Base-by-base conservation (phyloP, 2,329 filamentous ascomycete genomes). In the Fusarium liriodendri region DNA sequence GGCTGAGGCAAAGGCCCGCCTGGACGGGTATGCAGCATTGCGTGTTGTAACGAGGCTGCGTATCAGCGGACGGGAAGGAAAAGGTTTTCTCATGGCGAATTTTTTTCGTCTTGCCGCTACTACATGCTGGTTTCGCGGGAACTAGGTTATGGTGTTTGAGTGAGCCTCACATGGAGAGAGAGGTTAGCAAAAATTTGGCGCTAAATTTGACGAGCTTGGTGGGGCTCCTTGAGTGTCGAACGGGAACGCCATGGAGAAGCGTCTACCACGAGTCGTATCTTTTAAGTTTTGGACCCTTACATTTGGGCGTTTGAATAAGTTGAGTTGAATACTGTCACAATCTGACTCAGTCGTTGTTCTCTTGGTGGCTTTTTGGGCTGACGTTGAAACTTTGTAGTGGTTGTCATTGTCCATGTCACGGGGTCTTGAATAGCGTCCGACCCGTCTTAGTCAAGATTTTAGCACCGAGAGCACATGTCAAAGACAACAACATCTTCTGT, bases 111-210 rank as follows among this genome's bases (percentile, higher is more conserved):
- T 67, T 67, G 50, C 22, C 20, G 33, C 37, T 66, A 66, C 64
- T 73, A 50, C 25, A 40, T 27, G 45, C 45, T 27, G 22, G 22
- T 25, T 42, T 45, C 40, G 29, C 33, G 52, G 66, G 67, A 35
- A 20, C 55, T 60, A n/a, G 69, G 32, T 59, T 29, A 35, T 29
- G 35, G 61, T 32, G 68, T 69, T 69, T 66, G 69, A 59, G 62
- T 37, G 60, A 63, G 50, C 57, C 22, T 52, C 40, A 35, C 22
- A 37, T 57, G 33, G 33, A 29, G 27, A 29, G 27, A 47, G 55
- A 65, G 52, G 40, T 55, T n/a, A 72, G 73, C 40, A 61, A 78
- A 78, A 78, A 58, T 74, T 78, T 78, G 76, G 74, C 72, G 66
- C 66, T 77, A 76, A 40, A 16, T 33, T 33, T 33, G 27, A 52